These are phyloP conservation scores for Rhizopus stolonifer DNA, from an alignment of 371 early-diverging fungal species.

Conservation along the genomic window DNA sequence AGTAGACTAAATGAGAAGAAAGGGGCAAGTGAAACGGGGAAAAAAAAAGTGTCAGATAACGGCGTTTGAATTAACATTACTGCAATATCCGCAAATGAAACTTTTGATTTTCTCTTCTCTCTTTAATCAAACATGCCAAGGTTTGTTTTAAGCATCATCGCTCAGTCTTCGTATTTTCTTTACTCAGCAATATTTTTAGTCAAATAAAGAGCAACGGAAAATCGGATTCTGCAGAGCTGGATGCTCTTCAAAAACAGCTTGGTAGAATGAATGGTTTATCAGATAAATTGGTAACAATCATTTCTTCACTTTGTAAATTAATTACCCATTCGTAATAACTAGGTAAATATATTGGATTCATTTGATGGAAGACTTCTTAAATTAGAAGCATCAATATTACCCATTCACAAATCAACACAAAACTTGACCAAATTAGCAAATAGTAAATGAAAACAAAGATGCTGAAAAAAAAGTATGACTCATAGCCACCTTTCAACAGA, in stretches of 20 bases:
- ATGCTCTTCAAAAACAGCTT: conserved; percentile 39
- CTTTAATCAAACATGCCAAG: background rate
- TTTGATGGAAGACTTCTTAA: conserved; percentile 84
- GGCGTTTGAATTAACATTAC: background rate
- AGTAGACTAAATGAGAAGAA: background rate
- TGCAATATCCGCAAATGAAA: background rate
- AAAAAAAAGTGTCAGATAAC: conserved; percentile 1
- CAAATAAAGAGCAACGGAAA: background rate
- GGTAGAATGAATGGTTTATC: conserved; percentile 47
- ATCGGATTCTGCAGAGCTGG: conserved; percentile 27
- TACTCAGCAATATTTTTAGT: background rate
- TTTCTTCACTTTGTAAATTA: background rate
- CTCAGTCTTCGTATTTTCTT: background rate
- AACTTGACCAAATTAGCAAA: conserved; percentile 75
- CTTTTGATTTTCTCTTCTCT: background rate
- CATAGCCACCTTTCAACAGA: conserved; percentile 38
- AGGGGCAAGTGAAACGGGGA: background rate
- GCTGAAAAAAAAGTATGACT: background rate
- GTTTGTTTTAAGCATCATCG: background rate
- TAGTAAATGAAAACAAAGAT: conserved; percentile 48
- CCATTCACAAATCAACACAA: conserved; percentile 86
- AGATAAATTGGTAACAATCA: conserved; percentile 29
- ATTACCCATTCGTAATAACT: background rate
- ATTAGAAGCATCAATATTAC: conserved; percentile 78
- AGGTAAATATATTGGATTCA: conserved; percentile 70